Base-by-base conservation (phyloP, 1,284 basidiomycete species). In the Tausonia pullulans region DNA sequence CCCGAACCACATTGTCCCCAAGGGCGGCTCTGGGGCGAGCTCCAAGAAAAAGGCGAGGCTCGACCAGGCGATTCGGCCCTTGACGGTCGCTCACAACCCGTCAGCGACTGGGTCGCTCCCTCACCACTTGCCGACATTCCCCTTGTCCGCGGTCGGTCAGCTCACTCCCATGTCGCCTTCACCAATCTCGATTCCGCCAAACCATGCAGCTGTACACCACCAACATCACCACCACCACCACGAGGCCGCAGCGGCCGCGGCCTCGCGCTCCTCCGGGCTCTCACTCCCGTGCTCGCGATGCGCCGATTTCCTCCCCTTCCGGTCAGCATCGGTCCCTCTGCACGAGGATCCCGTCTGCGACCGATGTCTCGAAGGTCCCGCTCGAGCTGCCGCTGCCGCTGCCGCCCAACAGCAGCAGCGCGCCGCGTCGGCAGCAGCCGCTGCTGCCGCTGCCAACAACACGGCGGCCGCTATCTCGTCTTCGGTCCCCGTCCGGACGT, bases 331-430 rank as follows among this genome's bases (percentile, higher is more conserved):
- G 16, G 57, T 66, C 4, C 65, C 65, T 6, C 39, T 66, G 13
- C 55, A 50, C 27, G 55, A 66, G 44, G 65, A 66, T 14, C 65
- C 65, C 4, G n/a, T 66, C 39, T 66, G 65, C 53, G 65, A 59
- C 3, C 65, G 65, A 14, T 66, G 65, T 49, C n/a, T 45, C 8
- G 64, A 61, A 13, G 40, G 51, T 3, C 61, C 61, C n/a, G 27
- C 27, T 27, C 27, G 27, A 27, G 27, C 27, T 27, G 27, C 27
- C 27, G 5, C 55, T 14, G 40, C 55, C 6, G 43, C 40, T 13
- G 39, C n/a, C 8, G 40, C 55, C 27, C 27, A 27, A 27, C 27
- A 49, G 43, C 5, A 8, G n/a, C 6, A 8, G 16, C 7, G 16
- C 58, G 50, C 58, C 58, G 43, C 48, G 44, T 9, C 55, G 55